Evolutionary conservation across 2,329 filamentous ascomycete species (phyloP).

Genomic region (Epichloe gansuensis): DNA sequence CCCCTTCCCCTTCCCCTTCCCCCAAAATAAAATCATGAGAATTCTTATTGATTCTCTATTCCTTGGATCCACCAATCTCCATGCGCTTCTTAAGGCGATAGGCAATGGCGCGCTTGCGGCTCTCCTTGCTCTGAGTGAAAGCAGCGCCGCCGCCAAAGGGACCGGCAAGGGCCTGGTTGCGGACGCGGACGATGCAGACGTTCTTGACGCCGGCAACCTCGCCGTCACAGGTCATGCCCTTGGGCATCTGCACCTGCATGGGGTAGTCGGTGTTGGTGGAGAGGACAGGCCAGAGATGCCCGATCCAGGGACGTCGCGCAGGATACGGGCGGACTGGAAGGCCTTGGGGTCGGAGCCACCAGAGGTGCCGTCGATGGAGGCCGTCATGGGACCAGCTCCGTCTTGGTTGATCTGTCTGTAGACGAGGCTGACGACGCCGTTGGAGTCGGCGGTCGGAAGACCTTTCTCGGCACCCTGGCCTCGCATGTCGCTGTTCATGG

Average conservation of each 20-base stretch:
- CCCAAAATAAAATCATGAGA: background rate
- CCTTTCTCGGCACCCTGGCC: conserved; percentile 3
- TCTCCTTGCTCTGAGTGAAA: conserved; percentile 3
- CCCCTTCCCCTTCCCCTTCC: background rate
- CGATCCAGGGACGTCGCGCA: conserved; percentile 1
- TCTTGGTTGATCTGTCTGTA: conserved; percentile 5
- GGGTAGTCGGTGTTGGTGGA: conserved; percentile 4
- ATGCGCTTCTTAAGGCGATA: conserved; percentile 5
- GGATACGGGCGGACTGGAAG: background rate
- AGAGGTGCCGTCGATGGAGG: conserved; percentile 2
- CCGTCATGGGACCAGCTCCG: conserved; percentile 1
- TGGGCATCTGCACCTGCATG: conserved; percentile 1
- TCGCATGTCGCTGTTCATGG: background rate
- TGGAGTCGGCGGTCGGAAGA: background rate
- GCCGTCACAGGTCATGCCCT: conserved; percentile 2
- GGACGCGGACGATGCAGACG: conserved; percentile 5
- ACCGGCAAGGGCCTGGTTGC: conserved; percentile 4
- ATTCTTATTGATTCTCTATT: background rate
- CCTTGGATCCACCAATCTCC: conserved; percentile 1
- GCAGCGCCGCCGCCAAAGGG: conserved; percentile 7
- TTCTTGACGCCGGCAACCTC: conserved; percentile 6
- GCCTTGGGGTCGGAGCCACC: conserved; percentile 2
- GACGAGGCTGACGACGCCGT: background rate
- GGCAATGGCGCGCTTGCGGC: conserved; percentile 3
- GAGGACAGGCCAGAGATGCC: conserved; percentile 2